Conservation (phyloP, 1,139 yeast species). For the Yamadazyma membranifaciens region DNA sequence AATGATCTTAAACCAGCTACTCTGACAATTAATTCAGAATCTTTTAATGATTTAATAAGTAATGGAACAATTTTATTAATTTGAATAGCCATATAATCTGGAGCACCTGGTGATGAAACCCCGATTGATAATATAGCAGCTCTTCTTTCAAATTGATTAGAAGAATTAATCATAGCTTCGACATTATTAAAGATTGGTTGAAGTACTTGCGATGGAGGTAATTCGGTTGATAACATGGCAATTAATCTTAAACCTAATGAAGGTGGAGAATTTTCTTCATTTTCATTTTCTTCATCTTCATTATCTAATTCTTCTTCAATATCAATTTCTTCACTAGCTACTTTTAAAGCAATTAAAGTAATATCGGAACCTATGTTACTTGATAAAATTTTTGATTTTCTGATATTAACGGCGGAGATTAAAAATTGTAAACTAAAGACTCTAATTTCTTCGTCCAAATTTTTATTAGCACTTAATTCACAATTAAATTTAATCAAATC, state of each 20-base stretch:
- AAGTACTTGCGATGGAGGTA: constrained; percentile 92
- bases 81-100: constrained; percentile 82
- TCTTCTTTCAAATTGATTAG: constrained; percentile 77
- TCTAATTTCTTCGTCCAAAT: constrained; percentile 78
- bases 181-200: constrained; percentile 73
- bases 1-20: constrained; percentile 85
- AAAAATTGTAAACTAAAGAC: constrained; percentile 82
- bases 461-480: constrained; percentile 68
- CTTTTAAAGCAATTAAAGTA: constrained; percentile 68
- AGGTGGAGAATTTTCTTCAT: constrained; percentile 83
- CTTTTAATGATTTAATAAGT: constrained; percentile 74
- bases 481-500: constrained; percentile 71
- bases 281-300: constrained; percentile 88
- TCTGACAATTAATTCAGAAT: constrained; percentile 72
- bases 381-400: constrained; percentile 63
- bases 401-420: constrained; percentile 69
- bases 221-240: constrained; percentile 72
- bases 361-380: constrained; percentile 80
- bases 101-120: constrained; percentile 88
- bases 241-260: constrained; percentile 78
- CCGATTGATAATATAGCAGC: constrained; percentile 84
- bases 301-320: constrained; percentile 67
- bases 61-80: constrained; percentile 71
- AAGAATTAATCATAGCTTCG: constrained; percentile 58
- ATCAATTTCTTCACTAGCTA: constrained; percentile 80